Percentiles rank a stretch among this genome's conserved stretches.
Conservation (phyloP, 2,329 filamentous ascomycete genomes). For the Monosporascus ibericus region DNA sequence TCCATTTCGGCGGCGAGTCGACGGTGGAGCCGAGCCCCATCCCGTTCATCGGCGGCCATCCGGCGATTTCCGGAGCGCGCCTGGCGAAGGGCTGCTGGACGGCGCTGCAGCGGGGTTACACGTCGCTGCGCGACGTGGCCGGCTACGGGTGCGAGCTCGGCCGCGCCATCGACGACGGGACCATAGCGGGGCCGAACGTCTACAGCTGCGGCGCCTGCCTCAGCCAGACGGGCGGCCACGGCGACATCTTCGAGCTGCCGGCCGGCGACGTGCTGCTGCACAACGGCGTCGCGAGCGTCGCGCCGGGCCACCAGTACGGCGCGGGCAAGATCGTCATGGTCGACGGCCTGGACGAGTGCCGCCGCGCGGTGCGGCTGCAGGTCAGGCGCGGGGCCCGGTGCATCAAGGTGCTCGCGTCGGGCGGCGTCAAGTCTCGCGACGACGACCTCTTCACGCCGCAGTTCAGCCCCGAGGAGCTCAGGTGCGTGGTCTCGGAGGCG, state of each 20-base stretch:
- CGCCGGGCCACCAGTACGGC: slow-evolving; percentile 26
- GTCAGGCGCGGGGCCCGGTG: slow-evolving; percentile 33
- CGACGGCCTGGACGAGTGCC: slow-evolving; percentile 35
- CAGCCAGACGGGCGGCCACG: slow-evolving; percentile 29
- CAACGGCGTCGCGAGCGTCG: slow-evolving; percentile 25
- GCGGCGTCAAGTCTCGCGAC: slow-evolving; percentile 33
- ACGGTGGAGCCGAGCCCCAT: slow-evolving; percentile 10
- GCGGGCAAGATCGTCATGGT: slow-evolving; percentile 21
- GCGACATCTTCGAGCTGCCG: slow-evolving; percentile 29
- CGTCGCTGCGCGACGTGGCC: slow-evolving; percentile 28
- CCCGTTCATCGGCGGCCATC: slow-evolving; percentile 21
- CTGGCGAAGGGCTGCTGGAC: slow-evolving; percentile 29
- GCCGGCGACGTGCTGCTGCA: slow-evolving; percentile 28
- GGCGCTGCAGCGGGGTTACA: slow-evolving; percentile 32
- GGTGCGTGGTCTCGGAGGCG: slow-evolving; percentile 32
- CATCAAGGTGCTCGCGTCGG: slow-evolving; percentile 35
- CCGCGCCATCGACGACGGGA: slow-evolving; percentile 24
- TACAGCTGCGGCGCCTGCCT: slow-evolving; percentile 27
- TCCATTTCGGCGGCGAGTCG: slow-evolving; percentile 23
- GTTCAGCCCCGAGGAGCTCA: slow-evolving; percentile 33
- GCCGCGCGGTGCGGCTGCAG: slow-evolving; percentile 32
- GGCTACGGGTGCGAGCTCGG: slow-evolving; percentile 27
- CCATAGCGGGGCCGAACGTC: slow-evolving; percentile 27
- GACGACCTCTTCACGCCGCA: slow-evolving; percentile 33
- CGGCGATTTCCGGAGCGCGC: slow-evolving; percentile 25